phyloP scores from a whole-genome alignment of 805 yeast species.

The Candida arabinofermentans region DNA sequence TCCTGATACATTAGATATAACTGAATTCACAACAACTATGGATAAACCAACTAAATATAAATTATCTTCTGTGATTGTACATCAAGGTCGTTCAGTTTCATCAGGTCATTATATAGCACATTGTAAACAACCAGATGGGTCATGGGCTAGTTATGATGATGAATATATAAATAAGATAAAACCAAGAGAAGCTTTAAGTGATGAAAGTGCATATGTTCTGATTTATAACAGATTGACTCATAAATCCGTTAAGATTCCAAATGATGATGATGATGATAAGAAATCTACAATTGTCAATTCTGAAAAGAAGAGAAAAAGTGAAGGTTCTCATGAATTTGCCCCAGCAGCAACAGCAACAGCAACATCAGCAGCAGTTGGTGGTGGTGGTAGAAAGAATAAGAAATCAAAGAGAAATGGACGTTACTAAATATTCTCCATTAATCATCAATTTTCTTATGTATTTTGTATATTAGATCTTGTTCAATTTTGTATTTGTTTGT shows the following conservation, averaged over 20 bases:
- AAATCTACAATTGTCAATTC: not conserved
- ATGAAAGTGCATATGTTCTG: conserved; percentile 87
- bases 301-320: not conserved
- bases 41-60: conserved; percentile 57
- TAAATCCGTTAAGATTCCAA: conserved; percentile 28
- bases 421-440: not conserved
- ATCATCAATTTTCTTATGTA: not conserved
- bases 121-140: conserved; percentile 86
- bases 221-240: conserved; percentile 76
- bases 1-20: conserved; percentile 70
- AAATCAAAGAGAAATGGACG: conserved; percentile 5
- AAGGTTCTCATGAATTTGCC: too few species aligned
- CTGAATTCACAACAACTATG: conserved; percentile 51
- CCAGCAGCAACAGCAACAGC: not conserved
- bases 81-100: conserved; percentile 88
- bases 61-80: conserved; percentile 80
- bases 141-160: conserved; percentile 94
- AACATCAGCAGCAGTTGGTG: not conserved
- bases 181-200: conserved; percentile 70
- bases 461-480: not conserved
- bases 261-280: not conserved
- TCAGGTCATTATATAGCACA: conserved; percentile 93
- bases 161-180: conserved; percentile 74
- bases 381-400: conserved; percentile 10
- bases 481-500: not conserved